Evolutionary conservation across 371 early-diverging fungal genomes (phyloP).

Genomic region (Umbelopsis sp.): DNA sequence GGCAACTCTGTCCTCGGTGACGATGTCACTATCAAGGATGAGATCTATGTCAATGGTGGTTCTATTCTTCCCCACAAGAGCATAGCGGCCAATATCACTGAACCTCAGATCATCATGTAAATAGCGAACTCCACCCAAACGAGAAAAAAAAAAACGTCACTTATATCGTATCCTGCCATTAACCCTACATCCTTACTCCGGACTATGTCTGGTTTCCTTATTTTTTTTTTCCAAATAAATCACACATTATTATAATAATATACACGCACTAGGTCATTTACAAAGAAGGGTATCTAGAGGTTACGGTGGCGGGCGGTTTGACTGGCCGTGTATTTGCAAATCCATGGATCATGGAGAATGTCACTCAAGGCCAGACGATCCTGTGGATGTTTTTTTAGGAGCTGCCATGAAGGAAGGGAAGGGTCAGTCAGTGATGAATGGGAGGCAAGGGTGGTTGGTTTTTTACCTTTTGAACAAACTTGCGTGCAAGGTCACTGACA

Average conservation of each 20-base stretch:
- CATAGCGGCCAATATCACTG: constrained; percentile 85
- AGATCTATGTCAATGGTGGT: constrained; percentile 95
- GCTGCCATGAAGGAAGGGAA: neutral
- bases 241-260: constrained; percentile 3
- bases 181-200: too few species aligned
- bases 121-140: constrained; percentile 23
- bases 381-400: constrained; percentile 20
- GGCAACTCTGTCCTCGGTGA: constrained; percentile 95
- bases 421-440: neutral
- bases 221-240: neutral
- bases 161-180: too few species aligned
- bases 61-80: constrained; percentile 95
- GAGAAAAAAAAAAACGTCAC: too few species aligned
- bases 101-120: constrained; percentile 97
- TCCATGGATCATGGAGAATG: constrained; percentile 11
- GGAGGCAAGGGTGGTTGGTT: neutral
- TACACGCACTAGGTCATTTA: neutral
- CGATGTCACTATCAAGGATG: constrained; percentile 92
- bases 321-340: constrained; percentile 18
- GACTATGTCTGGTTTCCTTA: too few species aligned
- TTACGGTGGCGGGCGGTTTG: neutral
- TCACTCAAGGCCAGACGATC: constrained; percentile 16
- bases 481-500: constrained; percentile 78
- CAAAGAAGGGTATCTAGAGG: neutral
- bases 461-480: constrained; percentile 78